A percentile compares a stretch with the other conserved stretches of the same genome.
Conservation (phyloP, 2,329 filamentous ascomycete genomes). For the Aureobasidium vineae region DNA sequence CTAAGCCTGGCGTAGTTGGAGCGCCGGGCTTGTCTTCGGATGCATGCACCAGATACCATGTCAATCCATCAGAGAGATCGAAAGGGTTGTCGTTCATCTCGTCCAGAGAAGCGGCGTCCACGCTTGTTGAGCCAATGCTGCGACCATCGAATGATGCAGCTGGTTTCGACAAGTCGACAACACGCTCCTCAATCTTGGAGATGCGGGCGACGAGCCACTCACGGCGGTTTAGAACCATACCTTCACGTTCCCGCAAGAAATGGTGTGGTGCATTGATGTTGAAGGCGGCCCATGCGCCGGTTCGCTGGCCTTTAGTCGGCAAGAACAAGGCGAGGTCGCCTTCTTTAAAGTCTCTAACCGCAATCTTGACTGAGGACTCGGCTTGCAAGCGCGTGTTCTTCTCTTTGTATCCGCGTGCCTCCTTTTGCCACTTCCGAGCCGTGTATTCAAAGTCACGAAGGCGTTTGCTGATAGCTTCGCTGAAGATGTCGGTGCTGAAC, state of each 20-base stretch:
- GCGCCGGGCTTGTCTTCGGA: constrained; percentile 80
- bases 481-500: constrained; percentile 81
- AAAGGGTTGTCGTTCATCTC: constrained; percentile 84
- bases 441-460: constrained; percentile 92
- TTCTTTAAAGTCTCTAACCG: constrained; percentile 93
- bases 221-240: constrained; percentile 75
- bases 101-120: constrained; percentile 25
- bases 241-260: constrained; percentile 90
- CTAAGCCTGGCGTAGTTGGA: constrained; percentile 86
- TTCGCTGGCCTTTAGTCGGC: constrained; percentile 89
- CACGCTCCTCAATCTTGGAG: constrained; percentile 82
- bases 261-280: constrained; percentile 97
- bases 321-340: constrained; percentile 92
- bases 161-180: constrained; percentile 81
- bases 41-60: constrained; percentile 96
- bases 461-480: constrained; percentile 81
- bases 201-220: constrained; percentile 98
- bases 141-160: constrained; percentile 40
- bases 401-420: constrained; percentile 78
- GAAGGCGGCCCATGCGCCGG: constrained; percentile 96
- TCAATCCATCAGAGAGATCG: constrained; percentile 87
- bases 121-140: constrained; percentile 26
- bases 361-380: constrained; percentile 93
- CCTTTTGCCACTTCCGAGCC: constrained; percentile 88
- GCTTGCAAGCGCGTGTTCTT: constrained; percentile 76